Evolutionary conservation across 177 flowering plant species (phyloP).

Genomic region (Telopea speciosissima): DNA sequence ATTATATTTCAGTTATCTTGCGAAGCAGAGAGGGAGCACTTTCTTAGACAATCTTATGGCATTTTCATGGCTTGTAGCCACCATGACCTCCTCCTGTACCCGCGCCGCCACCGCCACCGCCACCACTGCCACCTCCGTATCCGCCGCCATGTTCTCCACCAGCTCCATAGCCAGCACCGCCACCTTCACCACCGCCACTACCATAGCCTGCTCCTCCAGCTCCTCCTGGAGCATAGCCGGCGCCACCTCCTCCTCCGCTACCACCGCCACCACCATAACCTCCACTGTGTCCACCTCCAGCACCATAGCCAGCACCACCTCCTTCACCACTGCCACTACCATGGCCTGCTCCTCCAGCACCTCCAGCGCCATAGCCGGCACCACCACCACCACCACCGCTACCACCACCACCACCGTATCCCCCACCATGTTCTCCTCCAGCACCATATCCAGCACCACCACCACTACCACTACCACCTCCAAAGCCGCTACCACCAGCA

Average conservation of each 20-base stretch:
- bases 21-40: not conserved
- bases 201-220: slow-evolving; percentile 26
- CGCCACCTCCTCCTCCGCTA: slow-evolving; percentile 12
- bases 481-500: not conserved
- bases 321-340: not conserved
- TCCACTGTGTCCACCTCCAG: slow-evolving; percentile 16
- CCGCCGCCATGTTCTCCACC: slow-evolving; percentile 21
- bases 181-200: slow-evolving; percentile 16
- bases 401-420: not conserved
- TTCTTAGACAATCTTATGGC: not conserved
- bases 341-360: not conserved
- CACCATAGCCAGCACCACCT: slow-evolving; percentile 6
- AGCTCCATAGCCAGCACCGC: slow-evolving; percentile 17
- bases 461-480: not conserved
- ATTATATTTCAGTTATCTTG: too few relatives aligned
- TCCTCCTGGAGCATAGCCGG: slow-evolving; percentile 10
- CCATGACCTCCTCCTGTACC: slow-evolving; percentile 9
- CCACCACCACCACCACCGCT: not conserved
- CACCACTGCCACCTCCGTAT: slow-evolving; percentile 17
- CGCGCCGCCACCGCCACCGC: slow-evolving; percentile 18
- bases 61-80: slow-evolving; percentile 1
- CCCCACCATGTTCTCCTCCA: not conserved
- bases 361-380: not conserved
- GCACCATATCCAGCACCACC: not conserved
- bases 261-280: slow-evolving; percentile 18